Evolutionary conservation across 2,329 filamentous ascomycete species (phyloP).

Genomic region (Meredithiella fracta): DNA sequence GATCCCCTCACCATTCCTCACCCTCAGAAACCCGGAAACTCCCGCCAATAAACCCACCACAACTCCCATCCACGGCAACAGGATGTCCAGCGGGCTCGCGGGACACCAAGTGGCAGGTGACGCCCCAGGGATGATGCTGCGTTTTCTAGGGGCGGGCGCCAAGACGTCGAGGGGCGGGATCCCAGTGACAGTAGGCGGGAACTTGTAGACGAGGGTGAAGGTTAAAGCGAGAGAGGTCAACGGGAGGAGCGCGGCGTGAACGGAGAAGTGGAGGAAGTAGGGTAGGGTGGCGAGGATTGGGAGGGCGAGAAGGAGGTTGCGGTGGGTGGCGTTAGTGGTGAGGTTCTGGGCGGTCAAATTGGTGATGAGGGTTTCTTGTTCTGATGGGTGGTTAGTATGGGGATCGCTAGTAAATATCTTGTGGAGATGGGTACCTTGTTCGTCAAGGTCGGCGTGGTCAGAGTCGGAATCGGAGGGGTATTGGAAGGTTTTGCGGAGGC

Average conservation of each 20-base stretch:
- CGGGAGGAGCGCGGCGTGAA: constrained; percentile 32
- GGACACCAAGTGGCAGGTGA: constrained; percentile 3
- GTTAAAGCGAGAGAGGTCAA: constrained; percentile 48
- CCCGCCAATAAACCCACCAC: constrained; percentile 37
- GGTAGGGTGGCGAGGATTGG: constrained; percentile 39
- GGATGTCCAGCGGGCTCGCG: constrained; percentile 34
- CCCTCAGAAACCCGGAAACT: constrained; percentile 26
- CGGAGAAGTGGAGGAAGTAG: constrained; percentile 33
- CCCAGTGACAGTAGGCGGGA: constrained; percentile 40
- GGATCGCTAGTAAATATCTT: not conserved
- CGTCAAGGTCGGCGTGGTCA: constrained; percentile 48
- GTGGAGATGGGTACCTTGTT: constrained; percentile 40
- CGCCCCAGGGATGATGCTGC: constrained; percentile 13
- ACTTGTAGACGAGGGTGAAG: constrained; percentile 40
- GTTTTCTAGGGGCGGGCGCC: constrained; percentile 14
- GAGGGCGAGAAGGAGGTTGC: constrained; percentile 40
- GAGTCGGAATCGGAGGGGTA: constrained; percentile 49
- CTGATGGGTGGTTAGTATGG: constrained; percentile 21
- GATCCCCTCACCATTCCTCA: constrained; percentile 22
- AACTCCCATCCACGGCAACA: constrained; percentile 44
- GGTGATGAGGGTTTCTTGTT: constrained; percentile 48
- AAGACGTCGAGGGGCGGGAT: constrained; percentile 30
- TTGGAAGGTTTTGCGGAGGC: constrained; percentile 60
- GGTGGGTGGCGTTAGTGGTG: constrained; percentile 40
- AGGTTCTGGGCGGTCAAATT: constrained; percentile 38